Evolutionary conservation across 2,329 filamentous ascomycete genomes (phyloP), one percentile per base, ranked within the genome.

Genomic region (Canariomyces notabilis): DNA sequence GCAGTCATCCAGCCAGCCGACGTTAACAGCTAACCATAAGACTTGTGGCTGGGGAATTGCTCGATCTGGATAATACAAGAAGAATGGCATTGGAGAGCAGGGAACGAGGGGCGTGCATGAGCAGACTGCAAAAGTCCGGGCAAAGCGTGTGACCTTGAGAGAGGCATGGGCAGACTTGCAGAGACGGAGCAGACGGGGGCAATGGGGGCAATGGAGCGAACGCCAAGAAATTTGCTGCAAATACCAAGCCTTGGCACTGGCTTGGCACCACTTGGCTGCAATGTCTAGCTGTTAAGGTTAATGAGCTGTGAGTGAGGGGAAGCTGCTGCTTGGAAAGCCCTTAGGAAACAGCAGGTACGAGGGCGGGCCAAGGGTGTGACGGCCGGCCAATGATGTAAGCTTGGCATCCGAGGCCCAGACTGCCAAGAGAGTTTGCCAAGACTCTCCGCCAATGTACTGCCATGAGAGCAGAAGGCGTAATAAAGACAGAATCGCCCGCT

Each of bases 191-290:
- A 48, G 37, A 49, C 14, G 46, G 38, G 44, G 20, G 38, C n/a
- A 44, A 29, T 46, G 50, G 46, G 46, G 54, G 45, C 36, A 45
- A 41, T 42, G 49, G 45, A 49, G 49, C 46, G 29, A n/a, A 38
- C 23, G 49, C 52, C 55, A 55, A 66, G 74, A 14, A 69, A 57
- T 51, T 71, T 72, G 44, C 65, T 63, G 49, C 79, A 68, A 50
- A 42, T 55, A 53, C 58, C 58, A 60, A 60, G 55, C 16, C 61
- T 60, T 59, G 51, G 57, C 60, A 36, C 35, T 44, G 50, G 34
- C 61, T 64, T 61, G 60, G 60, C 54, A 36, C 14, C 1, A 41
- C 55, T 61, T 61, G 59, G 59, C 59, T 37, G 4, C 0, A 9
- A 46, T 43, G 59, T 61, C 44, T 43, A 15, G 37, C 41, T 53